Percentiles rank a stretch among this genome's conserved stretches.
These are phyloP conservation scores for Leptoxyphium fumago DNA, from an alignment of 2,329 filamentous ascomycete genomes.

Conservation along the genomic window DNA sequence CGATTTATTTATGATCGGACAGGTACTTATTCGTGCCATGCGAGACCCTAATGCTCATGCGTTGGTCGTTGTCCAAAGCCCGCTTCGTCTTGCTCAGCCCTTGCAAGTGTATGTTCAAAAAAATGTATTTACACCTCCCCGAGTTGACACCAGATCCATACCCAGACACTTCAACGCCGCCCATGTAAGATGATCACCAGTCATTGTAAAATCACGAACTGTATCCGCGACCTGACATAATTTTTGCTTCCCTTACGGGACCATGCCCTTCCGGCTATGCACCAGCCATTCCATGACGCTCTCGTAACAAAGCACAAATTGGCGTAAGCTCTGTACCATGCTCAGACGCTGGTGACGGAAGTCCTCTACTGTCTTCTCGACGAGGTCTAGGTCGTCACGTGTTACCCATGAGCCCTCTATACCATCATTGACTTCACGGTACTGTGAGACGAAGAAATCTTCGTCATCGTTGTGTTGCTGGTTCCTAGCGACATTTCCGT, in stretches of 20 bases:
- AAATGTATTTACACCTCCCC: too few relatives aligned
- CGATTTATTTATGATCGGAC: too few relatives aligned
- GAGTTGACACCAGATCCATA: too few relatives aligned
- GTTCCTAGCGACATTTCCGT: background rate
- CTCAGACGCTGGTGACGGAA: conserved; percentile 78
- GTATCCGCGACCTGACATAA: too few relatives aligned
- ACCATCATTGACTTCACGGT: conserved; percentile 15
- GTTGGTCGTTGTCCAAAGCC: too few relatives aligned
- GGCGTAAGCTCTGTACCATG: conserved; percentile 90
- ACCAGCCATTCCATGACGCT: conserved; percentile 78
- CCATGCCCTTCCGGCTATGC: conserved; percentile 19
- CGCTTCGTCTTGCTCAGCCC: too few relatives aligned
- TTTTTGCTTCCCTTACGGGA: background rate
- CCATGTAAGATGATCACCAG: too few relatives aligned
- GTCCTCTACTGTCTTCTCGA: conserved; percentile 78
- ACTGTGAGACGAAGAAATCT: conserved; percentile 15
- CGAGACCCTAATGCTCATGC: too few relatives aligned
- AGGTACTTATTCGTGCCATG: too few relatives aligned
- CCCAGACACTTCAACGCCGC: too few relatives aligned
- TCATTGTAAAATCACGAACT: too few relatives aligned
- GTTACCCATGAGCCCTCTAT: conserved; percentile 47
- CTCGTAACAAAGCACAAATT: conserved; percentile 95
- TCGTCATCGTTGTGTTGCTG: conserved; percentile 1
- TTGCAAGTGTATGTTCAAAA: too few relatives aligned
- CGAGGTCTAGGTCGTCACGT: conserved; percentile 58